Conservation (phyloP, 768 basidiomycete genomes). For the Suillus hirtellus region DNA sequence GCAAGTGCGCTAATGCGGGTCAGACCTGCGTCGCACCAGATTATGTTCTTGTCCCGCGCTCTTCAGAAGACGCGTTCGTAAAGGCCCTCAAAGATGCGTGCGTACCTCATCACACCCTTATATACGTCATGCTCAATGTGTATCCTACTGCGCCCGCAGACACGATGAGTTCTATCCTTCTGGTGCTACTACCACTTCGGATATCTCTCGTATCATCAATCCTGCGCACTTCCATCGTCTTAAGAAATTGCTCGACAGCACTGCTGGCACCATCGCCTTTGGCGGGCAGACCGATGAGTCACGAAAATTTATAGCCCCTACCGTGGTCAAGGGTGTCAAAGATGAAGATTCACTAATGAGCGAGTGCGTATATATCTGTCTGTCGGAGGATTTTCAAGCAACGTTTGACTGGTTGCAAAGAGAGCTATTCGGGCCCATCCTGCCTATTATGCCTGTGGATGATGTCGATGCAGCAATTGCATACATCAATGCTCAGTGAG, state of each 20-base stretch:
- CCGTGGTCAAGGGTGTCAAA: slow-evolving; percentile 64
- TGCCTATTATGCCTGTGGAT: slow-evolving; percentile 75
- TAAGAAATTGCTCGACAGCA: slow-evolving; percentile 60
- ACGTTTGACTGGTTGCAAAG: slow-evolving; percentile 37
- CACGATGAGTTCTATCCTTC: slow-evolving; percentile 41
- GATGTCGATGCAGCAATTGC: slow-evolving; percentile 69
- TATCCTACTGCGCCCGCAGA: slow-evolving; percentile 9
- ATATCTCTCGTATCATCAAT: slow-evolving; percentile 54
- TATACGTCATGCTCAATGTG: neutral
- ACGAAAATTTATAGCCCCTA: slow-evolving; percentile 69
- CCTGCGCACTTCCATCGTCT: slow-evolving; percentile 57
- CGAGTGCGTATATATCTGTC: slow-evolving; percentile 49
- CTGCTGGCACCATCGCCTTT: slow-evolving; percentile 62
- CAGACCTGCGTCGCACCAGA: slow-evolving; percentile 73
- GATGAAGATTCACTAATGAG: slow-evolving; percentile 72
- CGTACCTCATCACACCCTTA: slow-evolving; percentile 18
- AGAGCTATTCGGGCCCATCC: slow-evolving; percentile 82
- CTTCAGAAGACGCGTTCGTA: slow-evolving; percentile 40
- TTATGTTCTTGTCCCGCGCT: slow-evolving; percentile 47
- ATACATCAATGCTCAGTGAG: slow-evolving; percentile 57
- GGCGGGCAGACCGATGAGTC: slow-evolving; percentile 64
- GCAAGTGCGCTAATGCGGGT: slow-evolving; percentile 76
- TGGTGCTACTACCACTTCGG: slow-evolving; percentile 42
- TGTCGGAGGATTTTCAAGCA: neutral
- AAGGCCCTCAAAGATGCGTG: slow-evolving; percentile 45